phyloP scores from a whole-genome alignment of 2,329 filamentous ascomycete genomes.

The Alternaria brassicae region DNA sequence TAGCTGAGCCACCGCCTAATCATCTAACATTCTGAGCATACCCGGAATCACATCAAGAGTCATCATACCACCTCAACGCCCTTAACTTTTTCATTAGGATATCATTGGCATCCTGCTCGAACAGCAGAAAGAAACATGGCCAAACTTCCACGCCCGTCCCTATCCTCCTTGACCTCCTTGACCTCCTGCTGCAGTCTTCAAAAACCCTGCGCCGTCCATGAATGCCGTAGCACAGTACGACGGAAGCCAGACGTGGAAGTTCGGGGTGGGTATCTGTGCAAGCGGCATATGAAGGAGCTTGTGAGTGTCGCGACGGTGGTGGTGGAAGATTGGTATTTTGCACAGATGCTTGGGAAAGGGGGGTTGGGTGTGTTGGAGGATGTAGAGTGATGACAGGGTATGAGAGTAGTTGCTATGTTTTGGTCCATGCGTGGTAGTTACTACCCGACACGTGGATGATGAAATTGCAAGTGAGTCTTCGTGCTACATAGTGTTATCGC shows the following conservation, averaged over 20 bases:
- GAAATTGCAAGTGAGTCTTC: background rate
- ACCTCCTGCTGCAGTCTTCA: background rate
- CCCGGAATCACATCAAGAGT: background rate
- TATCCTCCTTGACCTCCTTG: background rate
- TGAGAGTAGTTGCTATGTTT: background rate
- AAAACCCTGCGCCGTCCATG: background rate
- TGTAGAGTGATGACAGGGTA: background rate
- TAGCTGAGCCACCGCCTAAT: background rate
- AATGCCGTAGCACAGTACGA: background rate
- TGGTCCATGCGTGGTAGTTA: too few relatives aligned
- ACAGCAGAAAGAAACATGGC: background rate
- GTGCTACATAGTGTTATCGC: background rate
- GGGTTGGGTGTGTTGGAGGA: background rate
- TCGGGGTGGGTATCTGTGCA: background rate
- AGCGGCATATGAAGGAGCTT: background rate
- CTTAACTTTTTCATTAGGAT: too few relatives aligned
- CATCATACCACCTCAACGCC: background rate
- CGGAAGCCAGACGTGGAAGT: background rate
- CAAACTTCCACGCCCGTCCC: background rate
- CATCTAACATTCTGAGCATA: background rate
- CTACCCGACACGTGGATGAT: background rate
- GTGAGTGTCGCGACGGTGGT: background rate
- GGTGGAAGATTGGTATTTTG: background rate
- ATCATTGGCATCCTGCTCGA: too few relatives aligned
- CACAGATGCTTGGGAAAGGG: background rate